Conservation (phyloP, 306 rosid genomes). For the Inga oerstediana region DNA sequence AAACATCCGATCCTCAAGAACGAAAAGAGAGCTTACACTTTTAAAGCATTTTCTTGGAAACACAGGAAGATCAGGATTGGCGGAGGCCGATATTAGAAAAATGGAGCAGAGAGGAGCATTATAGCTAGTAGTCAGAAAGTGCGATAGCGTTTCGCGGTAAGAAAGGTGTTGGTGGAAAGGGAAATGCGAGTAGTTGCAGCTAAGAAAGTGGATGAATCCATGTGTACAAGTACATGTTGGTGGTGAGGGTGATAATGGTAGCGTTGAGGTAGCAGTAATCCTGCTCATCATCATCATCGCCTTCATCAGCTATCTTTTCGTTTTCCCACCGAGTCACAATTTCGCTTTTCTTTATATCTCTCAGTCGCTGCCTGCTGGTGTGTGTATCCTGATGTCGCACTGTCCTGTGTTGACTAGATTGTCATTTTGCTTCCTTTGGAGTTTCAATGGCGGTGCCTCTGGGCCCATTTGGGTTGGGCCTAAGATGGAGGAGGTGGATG, state of each 20-base stretch:
- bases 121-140: slow-evolving; percentile 8
- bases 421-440: slow-evolving; percentile 1
- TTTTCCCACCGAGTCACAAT: slow-evolving; percentile 31
- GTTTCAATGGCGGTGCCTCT: not conserved
- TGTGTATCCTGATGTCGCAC: not conserved
- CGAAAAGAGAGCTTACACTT: not conserved
- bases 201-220: slow-evolving; percentile 38
- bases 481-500: not conserved
- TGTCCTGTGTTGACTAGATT: not conserved
- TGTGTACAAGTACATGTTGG: slow-evolving; percentile 31
- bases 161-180: slow-evolving; percentile 8
- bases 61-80: not conserved
- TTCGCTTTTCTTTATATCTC: slow-evolving; percentile 18
- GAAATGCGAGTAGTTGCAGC: slow-evolving; percentile 12
- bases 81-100: not conserved
- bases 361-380: slow-evolving; percentile 5
- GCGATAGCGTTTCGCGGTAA: slow-evolving; percentile 1
- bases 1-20: not conserved
- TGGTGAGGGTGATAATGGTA: slow-evolving; percentile 18
- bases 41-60: not conserved
- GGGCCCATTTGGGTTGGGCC: slow-evolving; percentile 7
- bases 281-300: slow-evolving; percentile 28
- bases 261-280: not conserved
- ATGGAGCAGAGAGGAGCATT: not conserved
- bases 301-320: slow-evolving; percentile 39